Percentiles rank a stretch among this genome's conserved stretches.
Conservation (phyloP, 805 yeast species). For the Wickerhamomyces bovis region DNA sequence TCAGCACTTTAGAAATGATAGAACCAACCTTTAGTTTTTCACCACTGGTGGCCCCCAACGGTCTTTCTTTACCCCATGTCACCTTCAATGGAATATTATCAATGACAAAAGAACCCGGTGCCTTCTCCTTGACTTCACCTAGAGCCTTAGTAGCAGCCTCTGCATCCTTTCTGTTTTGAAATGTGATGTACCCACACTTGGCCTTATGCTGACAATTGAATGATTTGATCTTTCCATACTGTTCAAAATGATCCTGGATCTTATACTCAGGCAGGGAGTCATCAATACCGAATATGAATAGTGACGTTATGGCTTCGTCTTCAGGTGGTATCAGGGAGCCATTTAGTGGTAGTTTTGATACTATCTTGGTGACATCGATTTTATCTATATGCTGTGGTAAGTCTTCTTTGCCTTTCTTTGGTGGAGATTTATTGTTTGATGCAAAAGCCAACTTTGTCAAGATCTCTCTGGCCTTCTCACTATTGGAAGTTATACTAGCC, state of each 20-base stretch:
- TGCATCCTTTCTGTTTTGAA: constrained; percentile 43
- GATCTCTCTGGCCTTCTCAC: constrained; percentile 44
- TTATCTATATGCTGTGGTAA: constrained; percentile 18
- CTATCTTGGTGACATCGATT: constrained; percentile 44
- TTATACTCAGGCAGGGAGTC: constrained; percentile 60
- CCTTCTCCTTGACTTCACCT: constrained; percentile 6
- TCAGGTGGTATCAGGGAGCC: constrained; percentile 45
- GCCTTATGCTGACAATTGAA: constrained; percentile 51
- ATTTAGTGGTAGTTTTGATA: constrained; percentile 62
- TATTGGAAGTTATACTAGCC: constrained; percentile 28
- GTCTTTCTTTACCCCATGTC: constrained; percentile 46
- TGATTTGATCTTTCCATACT: constrained; percentile 41
- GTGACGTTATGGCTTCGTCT: constrained; percentile 40
- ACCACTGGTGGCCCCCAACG: constrained; percentile 34
- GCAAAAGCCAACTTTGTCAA: constrained; percentile 35
- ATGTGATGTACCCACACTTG: constrained; percentile 59
- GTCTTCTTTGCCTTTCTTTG: constrained; percentile 7
- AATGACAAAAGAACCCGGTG: constrained; percentile 30
- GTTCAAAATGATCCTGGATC: constrained; percentile 44
- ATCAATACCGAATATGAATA: constrained; percentile 73
- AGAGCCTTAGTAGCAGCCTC: constrained; percentile 33
- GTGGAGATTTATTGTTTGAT: constrained; percentile 10
- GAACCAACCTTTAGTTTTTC: constrained; percentile 44
- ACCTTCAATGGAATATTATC: constrained; percentile 42
- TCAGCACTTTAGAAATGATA: constrained; percentile 48